Evolutionary conservation across 2,329 filamentous ascomycete species (phyloP).

Genomic region (Colletotrichum higginsianum): DNA sequence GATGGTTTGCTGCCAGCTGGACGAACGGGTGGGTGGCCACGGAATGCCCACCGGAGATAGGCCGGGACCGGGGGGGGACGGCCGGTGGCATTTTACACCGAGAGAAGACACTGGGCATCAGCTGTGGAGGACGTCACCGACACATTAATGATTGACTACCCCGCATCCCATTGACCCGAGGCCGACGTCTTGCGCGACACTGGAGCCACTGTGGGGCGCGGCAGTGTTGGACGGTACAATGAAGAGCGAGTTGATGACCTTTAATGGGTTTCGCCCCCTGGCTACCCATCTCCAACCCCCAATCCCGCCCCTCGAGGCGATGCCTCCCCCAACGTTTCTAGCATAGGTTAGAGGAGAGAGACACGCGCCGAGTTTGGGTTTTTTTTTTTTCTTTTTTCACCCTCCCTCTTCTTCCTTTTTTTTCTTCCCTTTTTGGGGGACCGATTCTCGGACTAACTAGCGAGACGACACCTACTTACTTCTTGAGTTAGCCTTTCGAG

Average conservation of each 20-base stretch:
- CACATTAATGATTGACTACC: constrained; percentile 23
- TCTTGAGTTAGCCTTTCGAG: constrained; percentile 5
- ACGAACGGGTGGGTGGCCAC: constrained; percentile 8
- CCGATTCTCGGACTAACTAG: constrained; percentile 30
- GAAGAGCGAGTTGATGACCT: constrained; percentile 44
- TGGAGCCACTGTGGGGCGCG: constrained; percentile 30
- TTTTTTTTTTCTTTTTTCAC: neutral
- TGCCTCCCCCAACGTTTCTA: constrained; percentile 5
- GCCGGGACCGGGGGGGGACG: constrained; percentile 3
- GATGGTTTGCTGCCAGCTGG: neutral
- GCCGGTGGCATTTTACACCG: constrained; percentile 32
- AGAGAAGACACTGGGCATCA: neutral
- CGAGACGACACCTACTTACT: constrained; percentile 27
- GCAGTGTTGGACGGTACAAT: constrained; percentile 42
- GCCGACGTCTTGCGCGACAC: constrained; percentile 10
- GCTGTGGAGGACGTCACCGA: constrained; percentile 32
- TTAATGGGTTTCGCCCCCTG: constrained; percentile 29
- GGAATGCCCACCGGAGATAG: constrained; percentile 14
- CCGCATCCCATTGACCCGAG: constrained; percentile 44
- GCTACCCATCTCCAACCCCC: constrained; percentile 32
- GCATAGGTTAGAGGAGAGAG: neutral
- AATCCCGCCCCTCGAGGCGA: constrained; percentile 31
- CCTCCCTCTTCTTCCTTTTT: too few relatives aligned
- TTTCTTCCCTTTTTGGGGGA: constrained; percentile 1
- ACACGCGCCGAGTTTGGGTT: constrained; percentile 14